Evolutionary conservation across 2,329 filamentous ascomycete species (phyloP), one percentile per base, ranked within the genome.

Genomic region (Leptographium procerum): DNA sequence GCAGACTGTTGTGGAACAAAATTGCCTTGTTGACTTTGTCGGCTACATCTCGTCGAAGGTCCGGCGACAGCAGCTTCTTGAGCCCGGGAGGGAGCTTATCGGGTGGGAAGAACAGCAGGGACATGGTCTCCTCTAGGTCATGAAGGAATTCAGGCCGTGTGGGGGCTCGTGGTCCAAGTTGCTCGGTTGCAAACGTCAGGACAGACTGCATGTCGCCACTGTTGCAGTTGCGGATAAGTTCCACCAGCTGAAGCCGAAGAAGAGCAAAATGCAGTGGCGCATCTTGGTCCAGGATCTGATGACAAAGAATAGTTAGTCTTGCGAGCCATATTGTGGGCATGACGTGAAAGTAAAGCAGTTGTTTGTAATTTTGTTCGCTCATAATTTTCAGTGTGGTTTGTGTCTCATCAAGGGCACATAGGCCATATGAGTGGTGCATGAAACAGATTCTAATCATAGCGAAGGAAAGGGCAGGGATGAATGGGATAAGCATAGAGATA

Each of bases 381-480:
- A 94, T 91, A 86, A 66, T 66, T 66, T 63, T 73, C 70, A 74
- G 75, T 75, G 80, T 84, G 81, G 81, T 82, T 83, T 78, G 86
- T 85, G 48, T 84, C 81, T 97, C 92, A 95, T 95, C 94, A 94
- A 83, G 75, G 83, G 85, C 84, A 83, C 79, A 78, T 82, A 85
- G 84, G 81, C 79, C 79, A 83, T 97, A 94, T 90, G 94, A 91
- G 94, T 99, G 94, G 94, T 99, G 94, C 94, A 99, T 99, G 92
- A 71, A 80, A 95, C 85, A 91, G 87, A 81, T 79, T 89, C 79
- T 96, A 96, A 99, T 99, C 94, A 94, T 91, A 74, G 82, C 80
- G 82, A 76, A 60, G 65, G 61, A 52, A 55, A 24, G 13, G 51
- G 36, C 19, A 13, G 57, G 16, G 28, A 24, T 29, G n/a, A 26